These are phyloP conservation scores for Starmerella bombi DNA, from an alignment of 805 yeast genomes.

Conservation along the genomic window DNA sequence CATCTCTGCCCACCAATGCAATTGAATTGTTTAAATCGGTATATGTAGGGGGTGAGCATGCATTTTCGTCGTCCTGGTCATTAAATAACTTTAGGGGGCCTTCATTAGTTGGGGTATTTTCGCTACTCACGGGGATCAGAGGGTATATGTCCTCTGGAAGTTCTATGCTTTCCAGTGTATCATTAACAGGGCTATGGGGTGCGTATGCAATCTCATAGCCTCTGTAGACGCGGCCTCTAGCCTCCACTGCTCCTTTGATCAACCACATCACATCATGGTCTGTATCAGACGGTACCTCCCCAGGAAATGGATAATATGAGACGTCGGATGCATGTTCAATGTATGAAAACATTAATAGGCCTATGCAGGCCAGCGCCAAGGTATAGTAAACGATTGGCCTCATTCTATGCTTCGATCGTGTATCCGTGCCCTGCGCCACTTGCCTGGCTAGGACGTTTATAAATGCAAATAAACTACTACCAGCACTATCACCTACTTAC, in stretches of 20 bases:
- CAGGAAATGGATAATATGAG: background rate
- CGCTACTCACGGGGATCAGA: background rate
- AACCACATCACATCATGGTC: background rate
- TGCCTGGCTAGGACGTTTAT: too few species aligned
- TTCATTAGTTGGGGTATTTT: background rate
- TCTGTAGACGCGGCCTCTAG: background rate
- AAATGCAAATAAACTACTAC: too few species aligned
- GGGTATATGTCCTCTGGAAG: background rate
- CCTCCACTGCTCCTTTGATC: slow-evolving; percentile 1
- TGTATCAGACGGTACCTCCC: background rate
- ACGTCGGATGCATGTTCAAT: background rate
- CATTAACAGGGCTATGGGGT: slow-evolving; percentile 8
- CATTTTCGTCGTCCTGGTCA: slow-evolving; percentile 1
- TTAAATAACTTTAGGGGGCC: background rate
- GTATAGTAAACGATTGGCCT: background rate
- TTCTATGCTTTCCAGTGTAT: background rate
- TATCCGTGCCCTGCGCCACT: too few species aligned
- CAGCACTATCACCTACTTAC: too few species aligned
- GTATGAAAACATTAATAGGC: background rate
- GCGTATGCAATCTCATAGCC: slow-evolving; percentile 10
- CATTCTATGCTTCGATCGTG: background rate
- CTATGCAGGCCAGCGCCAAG: background rate
- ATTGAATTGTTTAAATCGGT: slow-evolving; percentile 13
- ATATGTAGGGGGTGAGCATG: slow-evolving; percentile 15
- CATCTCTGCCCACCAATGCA: slow-evolving; percentile 36